Evolutionary conservation across 306 rosid species (phyloP).

Genomic region (Sindora glabra): DNA sequence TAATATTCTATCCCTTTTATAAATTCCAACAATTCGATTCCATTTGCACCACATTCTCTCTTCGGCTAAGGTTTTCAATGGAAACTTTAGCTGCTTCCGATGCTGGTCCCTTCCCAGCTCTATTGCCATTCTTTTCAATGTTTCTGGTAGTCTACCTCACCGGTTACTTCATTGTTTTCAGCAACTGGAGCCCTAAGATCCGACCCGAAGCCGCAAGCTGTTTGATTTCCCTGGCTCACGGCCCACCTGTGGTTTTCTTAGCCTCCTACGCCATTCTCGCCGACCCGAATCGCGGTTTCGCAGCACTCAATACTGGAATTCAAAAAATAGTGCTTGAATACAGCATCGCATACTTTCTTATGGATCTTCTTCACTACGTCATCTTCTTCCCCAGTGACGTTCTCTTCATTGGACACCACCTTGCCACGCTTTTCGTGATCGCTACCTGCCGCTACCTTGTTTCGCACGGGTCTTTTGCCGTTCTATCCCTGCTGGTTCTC

Average conservation of each 20-base stretch:
- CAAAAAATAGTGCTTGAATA: constrained; percentile 65
- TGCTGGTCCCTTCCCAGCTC: neutral
- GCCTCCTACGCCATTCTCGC: constrained; percentile 38
- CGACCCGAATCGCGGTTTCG: constrained; percentile 45
- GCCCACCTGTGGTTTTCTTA: constrained; percentile 67
- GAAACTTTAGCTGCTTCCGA: neutral
- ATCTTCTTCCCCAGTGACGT: constrained; percentile 59
- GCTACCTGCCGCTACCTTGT: constrained; percentile 74
- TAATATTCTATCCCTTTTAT: too few species aligned
- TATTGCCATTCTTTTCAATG: constrained; percentile 40
- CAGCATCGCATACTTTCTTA: constrained; percentile 80
- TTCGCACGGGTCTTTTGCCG: constrained; percentile 55
- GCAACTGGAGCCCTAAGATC: constrained; percentile 54
- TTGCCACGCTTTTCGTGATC: constrained; percentile 80
- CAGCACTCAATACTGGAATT: constrained; percentile 37
- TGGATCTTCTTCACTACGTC: constrained; percentile 71
- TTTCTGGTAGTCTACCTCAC: constrained; percentile 42
- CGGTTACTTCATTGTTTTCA: constrained; percentile 59
- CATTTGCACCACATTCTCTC: neutral
- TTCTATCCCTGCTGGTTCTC: constrained; percentile 51
- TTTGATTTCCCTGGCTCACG: constrained; percentile 67
- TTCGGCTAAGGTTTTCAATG: constrained; percentile 4
- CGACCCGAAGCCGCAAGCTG: constrained; percentile 88
- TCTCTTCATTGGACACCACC: constrained; percentile 82
- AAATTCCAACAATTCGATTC: neutral